Evolutionary conservation across 1,284 basidiomycete genomes (phyloP), one percentile per base, ranked within the genome.

Genomic region (Ceratobasidium sp.): DNA sequence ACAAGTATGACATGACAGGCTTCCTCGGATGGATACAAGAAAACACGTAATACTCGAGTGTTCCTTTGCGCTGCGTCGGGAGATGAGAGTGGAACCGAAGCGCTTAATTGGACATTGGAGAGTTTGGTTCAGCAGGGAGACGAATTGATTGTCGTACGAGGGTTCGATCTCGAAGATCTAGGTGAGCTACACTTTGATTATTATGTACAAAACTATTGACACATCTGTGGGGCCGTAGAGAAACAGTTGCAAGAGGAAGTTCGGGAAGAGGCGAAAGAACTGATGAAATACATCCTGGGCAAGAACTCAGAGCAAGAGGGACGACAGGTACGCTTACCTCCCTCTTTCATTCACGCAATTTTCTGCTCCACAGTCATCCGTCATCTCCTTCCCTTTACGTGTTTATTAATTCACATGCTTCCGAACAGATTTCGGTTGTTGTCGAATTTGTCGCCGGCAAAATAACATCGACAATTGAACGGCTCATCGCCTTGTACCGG

Each of bases 371-470:
- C n/a, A n/a, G n/a, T n/a, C n/a, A n/a, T n/a, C n/a, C n/a, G n/a
- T n/a, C n/a, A n/a, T n/a, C n/a, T n/a, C n/a, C n/a, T n/a, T n/a
- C n/a, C n/a, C n/a, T n/a, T n/a, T n/a, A n/a, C n/a, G n/a, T n/a
- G n/a, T n/a, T n/a, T n/a, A n/a, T n/a, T 60, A 45, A 21, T 32
- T 41, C 43, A 4, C 9, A 30, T 45, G 10, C 23, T 41, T 28
- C 46, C 28, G 14, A 28, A 5, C 76, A 93, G 90, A 87, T 98
- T 41, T 96, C 93, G 0, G 88, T 98, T 74, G 92, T 97, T 60
- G 89, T 98, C 72, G 97, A 98, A 82, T 96, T 94, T 78, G 92
- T 98, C 48, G 93, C 95, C 0, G 97, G 97, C 39, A 91, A 90
- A 74, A 89, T 97, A 5, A 92, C 93, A 0, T 88, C 92, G 71